Base-by-base conservation (phyloP, 2,329 filamentous ascomycete species). In the Fusarium nematophilum region DNA sequence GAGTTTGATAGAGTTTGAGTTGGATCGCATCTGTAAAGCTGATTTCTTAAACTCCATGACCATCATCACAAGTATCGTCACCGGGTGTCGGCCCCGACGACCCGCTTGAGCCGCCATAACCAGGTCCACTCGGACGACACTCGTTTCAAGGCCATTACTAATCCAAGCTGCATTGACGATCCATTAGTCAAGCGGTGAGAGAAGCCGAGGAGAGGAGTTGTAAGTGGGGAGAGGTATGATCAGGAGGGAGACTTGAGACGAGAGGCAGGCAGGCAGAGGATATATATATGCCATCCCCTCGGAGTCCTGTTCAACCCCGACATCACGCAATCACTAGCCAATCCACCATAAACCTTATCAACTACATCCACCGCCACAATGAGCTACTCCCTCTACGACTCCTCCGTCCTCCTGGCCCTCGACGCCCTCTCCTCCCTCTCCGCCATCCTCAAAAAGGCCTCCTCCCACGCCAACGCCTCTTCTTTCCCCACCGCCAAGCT, bases 361-460 rank as follows among this genome's bases (percentile, higher is more conserved):
- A 38, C 8, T 36, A 29, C 27, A 27, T 18, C 43, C 42, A 31
- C 42, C 38, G 53, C 52, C 64, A 79, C 62, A 57, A 76, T 75
- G 72, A 69, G 72, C 59, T 73, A 69, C 74, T 68, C 76, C n/a
- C 68, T 81, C 56, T 80, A 79, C 78, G 76, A 80, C 56, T 59
- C 70, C 51, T 72, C 69, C 56, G 50, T 81, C 54, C 62, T 67
- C 50, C 36, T 68, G 52, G 65, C 74, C 58, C 67, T 61, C 64
- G 70, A 71, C 29, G 62, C 65, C 59, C 61, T 79, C 34, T 65
- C 66, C 45, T 60, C 72, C 25, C 69, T 79, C 51, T 52, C 68
- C 23, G 42, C 23, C 48, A 66, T 81, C 61, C 68, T 81, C 53
- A 69, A 70, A 26, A 75, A 77, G 69, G 75, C 69, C 46, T 73